Base-by-base conservation (phyloP, 2,329 filamentous ascomycete genomes). In the Colletotrichum horii region DNA sequence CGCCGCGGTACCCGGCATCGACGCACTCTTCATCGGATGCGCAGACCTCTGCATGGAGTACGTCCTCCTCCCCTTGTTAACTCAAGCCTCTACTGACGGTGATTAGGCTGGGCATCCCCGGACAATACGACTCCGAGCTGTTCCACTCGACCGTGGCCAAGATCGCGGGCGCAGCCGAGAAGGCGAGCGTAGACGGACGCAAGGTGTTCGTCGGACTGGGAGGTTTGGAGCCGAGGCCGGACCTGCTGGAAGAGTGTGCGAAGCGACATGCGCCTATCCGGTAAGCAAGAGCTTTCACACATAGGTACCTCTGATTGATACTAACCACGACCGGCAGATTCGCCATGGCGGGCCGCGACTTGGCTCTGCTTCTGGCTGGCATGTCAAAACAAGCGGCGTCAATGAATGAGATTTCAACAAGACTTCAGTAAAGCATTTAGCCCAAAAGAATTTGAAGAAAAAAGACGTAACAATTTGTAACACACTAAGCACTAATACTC, bases 1-100 rank as follows among this genome's bases (percentile, higher is more conserved):
- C 12, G 60, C 71, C 8, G 66, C 66, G 12, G 66, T 74, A n/a
- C 60, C 60, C 2, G 67, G 66, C 14, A 66, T 71, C 22, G 71
- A 71, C 30, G 66, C 71, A 2, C 28, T 71, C 16, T 74, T 74
- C 34, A 66, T 71, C 19, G 71, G 67, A 19, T 74, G 71, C 26
- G 71, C 71, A 66, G 71, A 70, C 16, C 71, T 74, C 5, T 74
- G 67, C 66, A 74, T 74, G 48, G 66, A 74, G 66, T 65, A 28
- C 5, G 65, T 36, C 11, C 9, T 66, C 24, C 2, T 4, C 8
- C 28, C 19, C 15, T 22, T 15, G n/a, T 8, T 19, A 9, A 22
- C 12, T 16, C 8, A 12, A 8, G 4, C 0, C 9, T 6, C 14
- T 5, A 14, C 26, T 64, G 6, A 65, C 36, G n/a, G 28, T 58